phyloP scores from a whole-genome alignment of 192 early-diverging fungal species.

The Blastocladiella britannica region DNA sequence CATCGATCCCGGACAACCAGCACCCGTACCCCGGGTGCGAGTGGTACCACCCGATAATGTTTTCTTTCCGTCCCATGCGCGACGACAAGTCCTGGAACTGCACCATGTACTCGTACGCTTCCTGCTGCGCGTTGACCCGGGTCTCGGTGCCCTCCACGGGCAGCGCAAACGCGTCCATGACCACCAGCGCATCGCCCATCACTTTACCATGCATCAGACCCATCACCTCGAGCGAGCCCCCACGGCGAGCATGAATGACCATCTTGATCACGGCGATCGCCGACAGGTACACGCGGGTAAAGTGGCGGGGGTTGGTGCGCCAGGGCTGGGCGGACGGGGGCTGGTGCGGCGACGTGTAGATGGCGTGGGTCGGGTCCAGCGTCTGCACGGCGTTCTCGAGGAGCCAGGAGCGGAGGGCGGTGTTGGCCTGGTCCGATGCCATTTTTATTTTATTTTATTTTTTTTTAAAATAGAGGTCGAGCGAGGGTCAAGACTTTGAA shows the following conservation, averaged over 20 bases:
- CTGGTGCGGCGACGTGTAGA: slow-evolving; percentile 46
- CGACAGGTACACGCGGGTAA: slow-evolving; percentile 73
- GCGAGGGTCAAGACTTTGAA: no score
- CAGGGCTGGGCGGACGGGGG: not conserved
- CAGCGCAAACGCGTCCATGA: slow-evolving; percentile 92
- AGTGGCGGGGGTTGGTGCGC: slow-evolving; percentile 49
- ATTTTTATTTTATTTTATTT: not conserved
- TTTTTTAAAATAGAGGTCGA: no score
- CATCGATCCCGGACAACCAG: slow-evolving; percentile 98
- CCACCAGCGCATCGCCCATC: slow-evolving; percentile 61
- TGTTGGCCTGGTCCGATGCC: slow-evolving; percentile 1
- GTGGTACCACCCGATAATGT: slow-evolving; percentile 96
- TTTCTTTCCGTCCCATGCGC: slow-evolving; percentile 69
- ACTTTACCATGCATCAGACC: slow-evolving; percentile 95
- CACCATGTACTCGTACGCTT: slow-evolving; percentile 97
- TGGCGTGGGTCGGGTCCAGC: slow-evolving; percentile 44
- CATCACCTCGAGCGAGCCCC: slow-evolving; percentile 92
- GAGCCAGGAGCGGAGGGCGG: slow-evolving; percentile 18
- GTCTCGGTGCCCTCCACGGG: slow-evolving; percentile 98
- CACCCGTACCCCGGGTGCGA: slow-evolving; percentile 98
- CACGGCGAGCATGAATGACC: slow-evolving; percentile 96
- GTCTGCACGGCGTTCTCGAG: slow-evolving; percentile 56
- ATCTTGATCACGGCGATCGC: slow-evolving; percentile 95
- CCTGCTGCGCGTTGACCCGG: slow-evolving; percentile 72
- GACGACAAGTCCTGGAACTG: slow-evolving; percentile 48